Evolutionary conservation across 345 rosid species (phyloP).

Genomic region (Cardamine resedifolia): DNA sequence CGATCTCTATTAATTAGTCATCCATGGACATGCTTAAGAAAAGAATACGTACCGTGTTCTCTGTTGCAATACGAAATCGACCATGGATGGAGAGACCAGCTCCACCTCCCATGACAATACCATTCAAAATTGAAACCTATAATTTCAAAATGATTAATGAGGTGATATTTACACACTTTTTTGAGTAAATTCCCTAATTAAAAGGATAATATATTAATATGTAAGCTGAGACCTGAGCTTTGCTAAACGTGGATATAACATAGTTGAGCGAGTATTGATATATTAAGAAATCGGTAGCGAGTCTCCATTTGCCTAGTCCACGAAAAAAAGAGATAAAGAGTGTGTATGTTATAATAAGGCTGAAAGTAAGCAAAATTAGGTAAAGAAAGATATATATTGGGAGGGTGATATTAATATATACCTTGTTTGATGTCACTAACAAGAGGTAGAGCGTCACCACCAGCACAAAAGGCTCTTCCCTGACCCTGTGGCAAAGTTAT

Average conservation of each 20-base stretch:
- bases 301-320: slow-evolving; percentile 58
- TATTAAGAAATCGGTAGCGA: slow-evolving; percentile 42
- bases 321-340: slow-evolving; percentile 7
- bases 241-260: slow-evolving; percentile 65
- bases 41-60: slow-evolving; percentile 53
- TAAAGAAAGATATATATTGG: neutral
- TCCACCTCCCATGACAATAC: slow-evolving; percentile 93
- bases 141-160: neutral
- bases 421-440: slow-evolving; percentile 40
- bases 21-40: slow-evolving; percentile 5
- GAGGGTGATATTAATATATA: neutral
- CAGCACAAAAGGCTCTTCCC: slow-evolving; percentile 83
- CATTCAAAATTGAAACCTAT: slow-evolving; percentile 76
- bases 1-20: neutral
- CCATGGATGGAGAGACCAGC: slow-evolving; percentile 78
- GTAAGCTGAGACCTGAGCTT: slow-evolving; percentile 53
- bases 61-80: slow-evolving; percentile 76
- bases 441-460: slow-evolving; percentile 72
- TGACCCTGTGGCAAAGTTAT: slow-evolving; percentile 47
- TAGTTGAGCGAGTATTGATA: slow-evolving; percentile 53
- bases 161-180: neutral
- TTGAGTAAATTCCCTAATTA: neutral
- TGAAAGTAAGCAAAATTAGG: neutral
- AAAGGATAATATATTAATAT: neutral
- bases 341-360: neutral